Conservation (phyloP, 495 filamentous ascomycete species). For the Chaetomium cochliodes region DNA sequence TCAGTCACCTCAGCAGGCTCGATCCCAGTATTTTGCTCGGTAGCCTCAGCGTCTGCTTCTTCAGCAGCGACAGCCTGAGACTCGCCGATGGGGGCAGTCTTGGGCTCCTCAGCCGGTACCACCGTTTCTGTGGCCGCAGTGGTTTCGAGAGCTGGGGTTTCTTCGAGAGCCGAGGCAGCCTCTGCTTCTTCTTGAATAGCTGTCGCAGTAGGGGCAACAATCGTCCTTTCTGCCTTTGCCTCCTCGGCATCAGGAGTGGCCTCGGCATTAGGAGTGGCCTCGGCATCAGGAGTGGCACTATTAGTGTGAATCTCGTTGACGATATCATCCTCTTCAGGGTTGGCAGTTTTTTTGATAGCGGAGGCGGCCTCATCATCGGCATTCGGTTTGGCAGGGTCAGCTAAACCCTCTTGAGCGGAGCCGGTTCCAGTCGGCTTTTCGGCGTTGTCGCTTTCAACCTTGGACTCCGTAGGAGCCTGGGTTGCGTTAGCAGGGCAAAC, state of each 20-base stretch:
- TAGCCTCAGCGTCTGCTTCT: too few relatives aligned
- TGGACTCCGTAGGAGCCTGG: conserved; percentile 1
- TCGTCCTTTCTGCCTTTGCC: conserved; percentile 4
- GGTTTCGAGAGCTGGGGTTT: not conserved
- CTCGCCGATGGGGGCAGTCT: not conserved
- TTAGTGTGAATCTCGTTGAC: not conserved
- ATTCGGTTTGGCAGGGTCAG: conserved; percentile 17
- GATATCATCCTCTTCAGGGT: conserved; percentile 5
- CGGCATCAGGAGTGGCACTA: not conserved
- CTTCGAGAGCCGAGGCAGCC: conserved; percentile 21
- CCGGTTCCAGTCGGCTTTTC: not conserved
- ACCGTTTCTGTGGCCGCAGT: conserved; percentile 12
- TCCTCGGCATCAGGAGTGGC: not conserved
- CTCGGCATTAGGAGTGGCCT: too few relatives aligned
- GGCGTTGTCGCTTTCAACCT: not conserved
- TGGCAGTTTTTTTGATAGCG: not conserved
- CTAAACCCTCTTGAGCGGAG: not conserved
- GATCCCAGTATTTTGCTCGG: conserved; percentile 9
- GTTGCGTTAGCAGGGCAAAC: not conserved
- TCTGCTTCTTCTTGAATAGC: conserved; percentile 23
- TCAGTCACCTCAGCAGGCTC: conserved; percentile 14
- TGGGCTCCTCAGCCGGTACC: not conserved
- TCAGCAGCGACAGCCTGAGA: not conserved
- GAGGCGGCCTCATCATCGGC: not conserved
- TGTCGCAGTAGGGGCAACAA: conserved; percentile 3